These are phyloP conservation scores for Malbranchea zuffiana DNA, from an alignment of 2,329 filamentous ascomycete genomes.

Conservation along the genomic window DNA sequence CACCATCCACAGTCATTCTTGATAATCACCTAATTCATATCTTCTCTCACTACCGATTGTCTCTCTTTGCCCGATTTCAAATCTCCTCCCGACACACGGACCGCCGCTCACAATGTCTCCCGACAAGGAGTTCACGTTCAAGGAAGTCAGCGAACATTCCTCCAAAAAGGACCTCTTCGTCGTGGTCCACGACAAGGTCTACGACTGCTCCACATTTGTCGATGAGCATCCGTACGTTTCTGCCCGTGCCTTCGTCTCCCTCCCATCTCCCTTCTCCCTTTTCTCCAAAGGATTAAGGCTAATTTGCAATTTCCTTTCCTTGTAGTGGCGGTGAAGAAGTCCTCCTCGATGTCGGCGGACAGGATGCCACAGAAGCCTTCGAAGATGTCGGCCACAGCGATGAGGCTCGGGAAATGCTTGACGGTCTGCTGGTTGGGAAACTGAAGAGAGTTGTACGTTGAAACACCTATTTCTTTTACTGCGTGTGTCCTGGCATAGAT, in stretches of 20 bases:
- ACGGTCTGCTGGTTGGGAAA: conserved; percentile 59
- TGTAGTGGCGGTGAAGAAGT: conserved; percentile 94
- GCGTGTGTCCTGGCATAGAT: neutral
- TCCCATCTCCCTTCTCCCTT: conserved; percentile 1
- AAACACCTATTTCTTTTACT: conserved; percentile 1
- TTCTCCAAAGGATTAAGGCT: neutral
- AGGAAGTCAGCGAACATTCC: conserved; percentile 75
- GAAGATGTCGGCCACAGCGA: conserved; percentile 99
- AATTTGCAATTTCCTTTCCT: conserved; percentile 5
- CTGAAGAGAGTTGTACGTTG: conserved; percentile 68
- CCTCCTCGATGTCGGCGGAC: conserved; percentile 85
- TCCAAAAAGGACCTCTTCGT: conserved; percentile 86
- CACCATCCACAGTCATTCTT: conserved; percentile 2
- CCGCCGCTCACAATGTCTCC: conserved; percentile 38
- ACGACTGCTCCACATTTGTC: conserved; percentile 77
- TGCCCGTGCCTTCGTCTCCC: conserved; percentile 1
- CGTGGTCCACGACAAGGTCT: conserved; percentile 94
- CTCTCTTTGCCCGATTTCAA: neutral
- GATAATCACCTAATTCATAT: neutral
- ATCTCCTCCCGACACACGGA: neutral
- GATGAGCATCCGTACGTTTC: conserved; percentile 82
- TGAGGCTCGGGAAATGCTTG: conserved; percentile 90
- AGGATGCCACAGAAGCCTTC: conserved; percentile 95
- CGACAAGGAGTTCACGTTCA: conserved; percentile 58
- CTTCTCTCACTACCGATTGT: neutral